Base-by-base conservation (phyloP, 345 rosid genomes). In the Euphorbia peplus region DNA sequence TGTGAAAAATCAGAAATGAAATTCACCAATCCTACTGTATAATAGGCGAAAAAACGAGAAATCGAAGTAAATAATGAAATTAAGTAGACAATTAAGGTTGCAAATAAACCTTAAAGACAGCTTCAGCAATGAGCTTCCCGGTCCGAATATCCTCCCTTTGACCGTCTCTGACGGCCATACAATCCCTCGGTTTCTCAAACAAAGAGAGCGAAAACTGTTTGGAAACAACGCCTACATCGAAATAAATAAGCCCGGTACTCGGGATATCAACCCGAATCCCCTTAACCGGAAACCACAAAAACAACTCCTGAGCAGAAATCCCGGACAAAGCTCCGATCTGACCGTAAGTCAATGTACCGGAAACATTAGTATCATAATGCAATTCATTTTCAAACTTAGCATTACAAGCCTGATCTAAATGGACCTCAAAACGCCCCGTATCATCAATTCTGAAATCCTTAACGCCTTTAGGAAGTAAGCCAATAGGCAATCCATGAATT, bases 271-370 rank as follows among this genome's bases (percentile, higher is more conserved):
- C 96, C 41, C 91, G 85, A 50, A 93, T 89, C 53, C 83, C 87
- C 71, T 82, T 89, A 2, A 93, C 97, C 44, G 88, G 96, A 78
- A 93, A 87, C 97, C 97, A 93, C 53, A 93, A 74, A 66, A 91
- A 93, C 15, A 93, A 73, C 73, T 93, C 98, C 71, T 91, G 92
- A 0, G 97, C 90, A n/a, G 87, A 75, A 52, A 93, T 77, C 46
- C 98, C 98, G 0, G 90, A 86, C 52, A 93, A 74, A 2, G 80
- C 80, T 12, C 72, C 74, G 84, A 93, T 87, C 83, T 84, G 78
- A 5, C 90, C 86, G 67, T 64, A 80, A 37, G 83, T 76, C 44
- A 93, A 68, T 0, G 77, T 82, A 21, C 98, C 98, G 0, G 93
- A 80, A 8, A 93, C 89, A 57, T 85, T 93, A 46, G 68, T 65